phyloP scores from a whole-genome alignment of 192 early-diverging fungal species.

The Backusella liffmaniae region DNA sequence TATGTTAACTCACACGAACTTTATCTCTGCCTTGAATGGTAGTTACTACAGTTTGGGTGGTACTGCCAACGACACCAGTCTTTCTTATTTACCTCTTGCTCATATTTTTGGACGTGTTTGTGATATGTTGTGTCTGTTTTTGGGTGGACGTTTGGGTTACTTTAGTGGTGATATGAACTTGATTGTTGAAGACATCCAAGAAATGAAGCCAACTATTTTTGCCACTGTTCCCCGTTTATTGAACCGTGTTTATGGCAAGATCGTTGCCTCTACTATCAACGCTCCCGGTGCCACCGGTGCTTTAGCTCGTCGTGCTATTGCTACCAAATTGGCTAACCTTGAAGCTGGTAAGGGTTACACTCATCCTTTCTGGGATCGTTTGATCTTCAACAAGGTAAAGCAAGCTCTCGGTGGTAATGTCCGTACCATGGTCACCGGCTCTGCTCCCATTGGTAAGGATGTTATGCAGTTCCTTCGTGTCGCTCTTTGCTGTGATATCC shows the following conservation, averaged over 20 bases:
- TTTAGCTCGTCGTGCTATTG: conserved; percentile 58
- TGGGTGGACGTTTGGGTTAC: conserved; percentile 75
- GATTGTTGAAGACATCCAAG: conserved; percentile 79
- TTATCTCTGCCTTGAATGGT: conserved; percentile 48
- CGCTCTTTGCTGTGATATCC: conserved; percentile 71
- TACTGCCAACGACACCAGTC: conserved; percentile 19
- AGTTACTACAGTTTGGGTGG: conserved; percentile 10
- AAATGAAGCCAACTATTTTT: conserved; percentile 83
- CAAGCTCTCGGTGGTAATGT: conserved; percentile 82
- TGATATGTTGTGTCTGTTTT: conserved; percentile 45
- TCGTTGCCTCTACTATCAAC: conserved; percentile 56
- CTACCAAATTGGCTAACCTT: conserved; percentile 61
- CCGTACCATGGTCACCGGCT: conserved; percentile 76
- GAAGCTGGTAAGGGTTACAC: conserved; percentile 57
- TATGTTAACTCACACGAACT: conserved; percentile 76
- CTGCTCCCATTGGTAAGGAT: conserved; percentile 83
- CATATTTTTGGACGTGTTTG: conserved; percentile 83
- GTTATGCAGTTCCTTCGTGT: conserved; percentile 80
- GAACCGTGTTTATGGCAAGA: conserved; percentile 84
- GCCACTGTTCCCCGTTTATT: conserved; percentile 83
- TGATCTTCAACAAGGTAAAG: conserved; percentile 78
- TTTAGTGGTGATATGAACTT: conserved; percentile 69
- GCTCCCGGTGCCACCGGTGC: conserved; percentile 62
- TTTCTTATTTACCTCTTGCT: conserved; percentile 83
- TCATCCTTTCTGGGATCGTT: conserved; percentile 86